Percentiles rank a stretch among this genome's conserved stretches.
Evolutionary conservation across 306 rosid genomes (phyloP).

Genomic region (Potentilla sterilis): DNA sequence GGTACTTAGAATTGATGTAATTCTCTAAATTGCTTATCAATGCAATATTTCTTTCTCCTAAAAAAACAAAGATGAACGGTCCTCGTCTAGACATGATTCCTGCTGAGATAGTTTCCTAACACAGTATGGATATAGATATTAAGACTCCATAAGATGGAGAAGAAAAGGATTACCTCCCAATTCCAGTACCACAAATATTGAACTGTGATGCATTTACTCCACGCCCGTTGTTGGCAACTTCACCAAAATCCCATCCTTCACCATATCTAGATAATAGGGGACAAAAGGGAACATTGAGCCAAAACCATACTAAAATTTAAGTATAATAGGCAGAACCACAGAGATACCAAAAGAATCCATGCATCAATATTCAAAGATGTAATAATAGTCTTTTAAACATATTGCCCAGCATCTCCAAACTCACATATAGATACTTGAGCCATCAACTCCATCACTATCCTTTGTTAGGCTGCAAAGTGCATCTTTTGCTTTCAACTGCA

Average conservation of each 20-base stretch:
- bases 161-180: conserved; percentile 70
- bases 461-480: conserved; percentile 53
- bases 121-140: conserved; percentile 7
- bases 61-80: too few species aligned
- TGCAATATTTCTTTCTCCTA: too few species aligned
- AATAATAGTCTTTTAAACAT: not conserved
- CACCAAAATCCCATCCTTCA: conserved; percentile 99
- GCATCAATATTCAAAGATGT: conserved; percentile 22
- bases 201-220: conserved; percentile 91
- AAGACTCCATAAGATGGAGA: conserved; percentile 14
- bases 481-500: conserved; percentile 68
- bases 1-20: too few species aligned
- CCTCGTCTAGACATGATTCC: not conserved
- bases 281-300: conserved; percentile 15
- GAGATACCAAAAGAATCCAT: conserved; percentile 12
- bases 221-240: conserved; percentile 88
- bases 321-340: conserved; percentile 27
- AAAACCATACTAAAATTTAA: conserved; percentile 9
- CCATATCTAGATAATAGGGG: conserved; percentile 61
- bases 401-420: conserved; percentile 17
- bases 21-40: too few species aligned
- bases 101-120: conserved; percentile 1
- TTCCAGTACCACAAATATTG: conserved; percentile 76
- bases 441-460: conserved; percentile 77
- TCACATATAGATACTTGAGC: conserved; percentile 86